Conservation (phyloP, 441 rosid species). For the Brassica hybrid region DNA sequence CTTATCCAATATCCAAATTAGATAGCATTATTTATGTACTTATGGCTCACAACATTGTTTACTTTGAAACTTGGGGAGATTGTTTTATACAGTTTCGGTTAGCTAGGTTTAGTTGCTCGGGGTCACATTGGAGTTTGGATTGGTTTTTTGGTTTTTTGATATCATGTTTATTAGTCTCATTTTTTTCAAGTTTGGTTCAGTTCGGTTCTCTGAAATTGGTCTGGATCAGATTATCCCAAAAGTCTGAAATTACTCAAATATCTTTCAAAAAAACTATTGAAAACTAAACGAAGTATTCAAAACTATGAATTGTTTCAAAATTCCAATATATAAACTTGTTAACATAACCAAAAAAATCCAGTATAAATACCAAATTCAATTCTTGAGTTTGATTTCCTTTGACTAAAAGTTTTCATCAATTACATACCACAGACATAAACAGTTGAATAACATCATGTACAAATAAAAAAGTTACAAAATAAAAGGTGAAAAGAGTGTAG, state of each 20-base stretch:
- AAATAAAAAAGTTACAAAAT: neutral
- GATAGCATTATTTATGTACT: neutral
- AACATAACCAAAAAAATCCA: neutral
- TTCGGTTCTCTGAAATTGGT: neutral
- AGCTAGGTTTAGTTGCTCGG: neutral
- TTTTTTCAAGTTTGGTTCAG: neutral
- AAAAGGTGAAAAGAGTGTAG: neutral
- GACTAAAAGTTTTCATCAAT: constrained; percentile 3
- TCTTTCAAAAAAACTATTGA: neutral
- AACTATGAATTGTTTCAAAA: neutral
- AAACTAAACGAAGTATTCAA: neutral
- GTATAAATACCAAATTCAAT: neutral
- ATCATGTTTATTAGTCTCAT: neutral
- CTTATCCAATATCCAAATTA: constrained; percentile 1
- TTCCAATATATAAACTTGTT: too few species aligned
- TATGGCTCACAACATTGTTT: constrained; percentile 1
- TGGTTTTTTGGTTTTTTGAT: neutral
- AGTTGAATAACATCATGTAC: neutral
- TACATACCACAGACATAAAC: neutral
- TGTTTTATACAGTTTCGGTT: neutral
- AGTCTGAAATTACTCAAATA: neutral
- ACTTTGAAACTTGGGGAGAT: neutral
- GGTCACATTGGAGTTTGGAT: neutral
- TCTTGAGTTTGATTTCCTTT: constrained; percentile 9
- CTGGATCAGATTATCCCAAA: neutral